Conservation (phyloP, 2,329 filamentous ascomycete genomes). For the Plectosphaerella plurivora region DNA sequence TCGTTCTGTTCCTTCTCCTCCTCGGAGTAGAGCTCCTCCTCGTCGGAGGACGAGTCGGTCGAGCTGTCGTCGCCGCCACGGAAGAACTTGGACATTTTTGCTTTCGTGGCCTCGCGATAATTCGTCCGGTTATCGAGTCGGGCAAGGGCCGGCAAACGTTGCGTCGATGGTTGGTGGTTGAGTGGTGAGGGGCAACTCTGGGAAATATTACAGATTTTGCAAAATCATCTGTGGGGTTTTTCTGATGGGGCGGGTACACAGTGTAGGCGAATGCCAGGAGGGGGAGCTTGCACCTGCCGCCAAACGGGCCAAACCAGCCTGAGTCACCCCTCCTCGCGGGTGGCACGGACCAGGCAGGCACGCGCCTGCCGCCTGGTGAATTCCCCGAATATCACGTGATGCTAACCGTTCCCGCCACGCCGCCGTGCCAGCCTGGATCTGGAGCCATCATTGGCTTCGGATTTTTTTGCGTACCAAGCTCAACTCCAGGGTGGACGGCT, state of each 20-base stretch:
- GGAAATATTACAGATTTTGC: neutral
- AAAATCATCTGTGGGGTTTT: neutral
- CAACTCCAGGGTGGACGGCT: neutral
- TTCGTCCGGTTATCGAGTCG: neutral
- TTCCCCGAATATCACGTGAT: neutral
- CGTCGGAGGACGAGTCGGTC: slow-evolving; percentile 90
- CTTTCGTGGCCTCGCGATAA: neutral
- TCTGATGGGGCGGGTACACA: neutral
- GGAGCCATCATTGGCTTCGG: neutral
- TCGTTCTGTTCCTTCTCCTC: slow-evolving; percentile 60
- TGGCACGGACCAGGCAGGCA: neutral
- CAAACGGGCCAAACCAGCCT: neutral
- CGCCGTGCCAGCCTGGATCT: neutral
- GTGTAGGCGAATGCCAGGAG: neutral
- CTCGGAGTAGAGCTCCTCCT: slow-evolving; percentile 88
- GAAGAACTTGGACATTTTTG: slow-evolving; percentile 64
- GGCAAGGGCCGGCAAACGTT: neutral
- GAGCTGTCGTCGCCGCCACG: slow-evolving; percentile 89
- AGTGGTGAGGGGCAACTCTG: neutral
- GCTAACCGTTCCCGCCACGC: neutral
- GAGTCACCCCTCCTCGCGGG: neutral
- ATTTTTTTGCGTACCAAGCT: neutral
- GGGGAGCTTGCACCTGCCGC: neutral
- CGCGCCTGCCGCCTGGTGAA: neutral
- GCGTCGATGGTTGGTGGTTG: neutral